Evolutionary conservation across 306 rosid species (phyloP), one percentile per base, ranked within the genome.

Genomic region (Castanopsis chinensis): DNA sequence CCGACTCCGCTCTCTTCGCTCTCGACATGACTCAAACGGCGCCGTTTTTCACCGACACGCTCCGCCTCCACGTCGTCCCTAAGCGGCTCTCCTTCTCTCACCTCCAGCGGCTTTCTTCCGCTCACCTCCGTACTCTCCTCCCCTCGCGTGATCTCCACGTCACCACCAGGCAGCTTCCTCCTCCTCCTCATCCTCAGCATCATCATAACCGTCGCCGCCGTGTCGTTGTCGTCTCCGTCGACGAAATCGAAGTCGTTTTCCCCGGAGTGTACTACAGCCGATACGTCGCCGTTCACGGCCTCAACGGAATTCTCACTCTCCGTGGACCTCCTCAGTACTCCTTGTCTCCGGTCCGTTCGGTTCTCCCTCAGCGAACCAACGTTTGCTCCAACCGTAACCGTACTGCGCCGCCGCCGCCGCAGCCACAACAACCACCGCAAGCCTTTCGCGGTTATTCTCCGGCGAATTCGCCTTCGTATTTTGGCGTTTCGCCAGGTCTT

Each of bases 31-130:
- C 90, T 17, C 88, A 78, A 72, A 41, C 91, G 45, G 90, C 91
- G 23, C 72, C 90, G 21, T 51, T 82, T 20, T 91, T 88, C 83
- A 85, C 77, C 1, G 85, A 87, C 32, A 88, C 89, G 6, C 91
- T 91, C 79, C 89, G 92, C 15, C 76, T 81, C 77, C 93, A 91
- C 86, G 70, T 90, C 28, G 77, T 91, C 68, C 91, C 92, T 37
- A 84, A 74, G 90, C 91, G 90, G 74, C 86, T 89, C 72, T 78
- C 96, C 41, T 17, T 86, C 27, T 41, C 85, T 18, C 75, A 83
- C 11, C 93, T 91, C 78, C 87, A 72, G 9, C 72, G 75, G 23
- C 80, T 91, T 27, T 81, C 89, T 3, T 78, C 52, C 35, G 28
- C 80, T 63, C 20, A 76, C 2, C 83, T 91, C 70, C 93, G 87